A percentile compares a stretch with the other conserved stretches of the same genome.
phyloP scores from a whole-genome alignment of 2,329 filamentous ascomycete genomes.

The Bimuria novae-zelandiae region DNA sequence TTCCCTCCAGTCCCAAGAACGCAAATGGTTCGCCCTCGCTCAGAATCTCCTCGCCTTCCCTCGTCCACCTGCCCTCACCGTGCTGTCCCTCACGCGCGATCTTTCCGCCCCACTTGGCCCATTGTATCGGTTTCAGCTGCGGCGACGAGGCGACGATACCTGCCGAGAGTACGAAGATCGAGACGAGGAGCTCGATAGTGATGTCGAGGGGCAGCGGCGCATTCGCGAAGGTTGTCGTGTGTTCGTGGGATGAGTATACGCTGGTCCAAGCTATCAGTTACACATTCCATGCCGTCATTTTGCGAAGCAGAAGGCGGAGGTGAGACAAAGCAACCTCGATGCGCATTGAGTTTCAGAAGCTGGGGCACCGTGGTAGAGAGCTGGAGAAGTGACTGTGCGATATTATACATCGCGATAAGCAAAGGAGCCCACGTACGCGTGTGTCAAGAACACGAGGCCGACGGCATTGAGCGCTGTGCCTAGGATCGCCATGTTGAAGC shows the following conservation, averaged over 20 bases:
- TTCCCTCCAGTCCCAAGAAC: conserved; percentile 61
- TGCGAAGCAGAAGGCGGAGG: neutral
- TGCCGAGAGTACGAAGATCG: conserved; percentile 77
- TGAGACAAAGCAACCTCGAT: neutral
- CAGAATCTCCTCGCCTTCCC: conserved; percentile 70
- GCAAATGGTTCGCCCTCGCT: conserved; percentile 76
- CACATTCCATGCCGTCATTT: neutral
- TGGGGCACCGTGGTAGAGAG: conserved; percentile 5
- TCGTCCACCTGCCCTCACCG: conserved; percentile 59
- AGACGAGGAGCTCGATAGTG: conserved; percentile 79
- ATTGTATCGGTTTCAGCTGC: conserved; percentile 81
- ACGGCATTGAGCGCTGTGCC: conserved; percentile 72
- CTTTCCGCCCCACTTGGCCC: conserved; percentile 80
- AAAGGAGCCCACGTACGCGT: conserved; percentile 87
- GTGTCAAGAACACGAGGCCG: conserved; percentile 78
- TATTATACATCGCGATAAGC: conserved; percentile 14
- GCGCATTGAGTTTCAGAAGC: conserved; percentile 4
- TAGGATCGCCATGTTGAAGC: conserved; percentile 67
- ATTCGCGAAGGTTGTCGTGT: conserved; percentile 69
- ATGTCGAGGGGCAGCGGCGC: conserved; percentile 78
- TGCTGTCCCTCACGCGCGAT: conserved; percentile 75
- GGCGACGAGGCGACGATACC: conserved; percentile 81
- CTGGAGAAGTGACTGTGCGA: no score
- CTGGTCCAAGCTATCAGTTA: conserved; percentile 54
- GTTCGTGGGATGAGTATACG: conserved; percentile 95